Evolutionary conservation across 208 protist species (phyloP).

Genomic region (Novymonas esmeraldas): DNA sequence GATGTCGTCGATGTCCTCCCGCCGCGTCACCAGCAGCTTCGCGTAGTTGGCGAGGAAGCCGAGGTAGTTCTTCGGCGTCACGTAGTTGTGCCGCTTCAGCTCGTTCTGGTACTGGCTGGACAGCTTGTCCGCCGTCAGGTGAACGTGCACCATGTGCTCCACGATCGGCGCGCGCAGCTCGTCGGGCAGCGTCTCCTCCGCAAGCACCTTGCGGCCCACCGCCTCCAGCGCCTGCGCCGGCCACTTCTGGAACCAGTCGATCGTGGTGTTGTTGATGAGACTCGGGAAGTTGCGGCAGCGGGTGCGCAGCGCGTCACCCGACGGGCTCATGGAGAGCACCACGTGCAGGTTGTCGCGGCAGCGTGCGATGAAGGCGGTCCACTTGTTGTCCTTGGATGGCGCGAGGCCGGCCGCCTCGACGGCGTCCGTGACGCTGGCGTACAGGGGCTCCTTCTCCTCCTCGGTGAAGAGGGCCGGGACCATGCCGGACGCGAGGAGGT

Average conservation of each 20-base stretch:
- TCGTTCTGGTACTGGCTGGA: constrained; percentile 90
- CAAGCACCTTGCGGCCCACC: constrained; percentile 90
- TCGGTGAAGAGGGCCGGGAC: constrained; percentile 98
- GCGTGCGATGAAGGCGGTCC: constrained; percentile 97
- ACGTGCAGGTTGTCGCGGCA: constrained; percentile 99
- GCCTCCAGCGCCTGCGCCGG: constrained; percentile 96
- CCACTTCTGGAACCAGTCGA: constrained; percentile 99
- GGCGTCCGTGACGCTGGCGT: constrained; percentile 92
- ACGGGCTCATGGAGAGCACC: constrained; percentile 98
- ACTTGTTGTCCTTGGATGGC: constrained; percentile 97
- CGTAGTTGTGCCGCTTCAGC: constrained; percentile 97
- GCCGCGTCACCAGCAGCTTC: constrained; percentile 92
- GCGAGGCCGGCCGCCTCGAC: constrained; percentile 80
- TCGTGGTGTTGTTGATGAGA: constrained; percentile 98
- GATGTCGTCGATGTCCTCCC: constrained; percentile 94
- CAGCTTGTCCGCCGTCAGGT: constrained; percentile 90
- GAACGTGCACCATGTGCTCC: constrained; percentile 97
- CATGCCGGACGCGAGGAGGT: constrained; percentile 98
- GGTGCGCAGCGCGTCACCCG: constrained; percentile 94
- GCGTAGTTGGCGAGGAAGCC: constrained; percentile 98
- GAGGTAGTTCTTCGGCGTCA: constrained; percentile 99
- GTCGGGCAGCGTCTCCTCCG: constrained; percentile 91
- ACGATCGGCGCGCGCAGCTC: constrained; percentile 87
- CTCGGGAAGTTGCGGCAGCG: constrained; percentile 98
- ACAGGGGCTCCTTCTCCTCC: constrained; percentile 97